Percentiles rank a stretch among this genome's conserved stretches.
These are phyloP conservation scores for Plicaturopsis crispa DNA, from an alignment of 768 basidiomycete species.

Conservation along the genomic window DNA sequence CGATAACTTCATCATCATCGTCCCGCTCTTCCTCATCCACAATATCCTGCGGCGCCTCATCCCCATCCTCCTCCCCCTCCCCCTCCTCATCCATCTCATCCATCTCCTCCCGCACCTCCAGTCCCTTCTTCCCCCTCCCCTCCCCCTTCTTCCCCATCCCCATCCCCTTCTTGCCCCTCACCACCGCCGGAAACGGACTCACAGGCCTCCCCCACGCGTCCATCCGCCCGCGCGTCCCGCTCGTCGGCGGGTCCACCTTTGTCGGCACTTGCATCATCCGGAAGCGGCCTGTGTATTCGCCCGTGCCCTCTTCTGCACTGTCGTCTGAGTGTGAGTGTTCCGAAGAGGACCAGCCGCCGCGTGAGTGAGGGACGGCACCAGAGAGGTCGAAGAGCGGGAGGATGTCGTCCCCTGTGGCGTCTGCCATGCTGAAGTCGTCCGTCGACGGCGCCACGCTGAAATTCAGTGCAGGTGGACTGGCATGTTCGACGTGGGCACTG, in stretches of 20 bases:
- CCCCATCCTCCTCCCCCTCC: conserved; percentile 8
- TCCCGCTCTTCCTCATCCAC: conserved; percentile 10
- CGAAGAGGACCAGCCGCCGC: conserved; percentile 18
- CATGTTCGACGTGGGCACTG: neutral
- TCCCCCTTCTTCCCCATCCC: conserved; percentile 8
- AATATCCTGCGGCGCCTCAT: conserved; percentile 4
- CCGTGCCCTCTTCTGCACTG: conserved; percentile 31
- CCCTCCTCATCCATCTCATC: conserved; percentile 7
- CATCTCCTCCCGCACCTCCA: conserved; percentile 3
- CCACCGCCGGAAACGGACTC: conserved; percentile 10
- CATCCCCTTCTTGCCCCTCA: neutral
- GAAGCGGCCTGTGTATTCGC: conserved; percentile 66
- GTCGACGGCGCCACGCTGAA: neutral
- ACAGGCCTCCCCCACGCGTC: conserved; percentile 60
- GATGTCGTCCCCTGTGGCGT: neutral
- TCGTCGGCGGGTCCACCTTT: conserved; percentile 60
- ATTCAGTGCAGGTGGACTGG: neutral
- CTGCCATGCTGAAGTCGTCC: conserved; percentile 1
- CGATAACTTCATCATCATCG: conserved; percentile 5
- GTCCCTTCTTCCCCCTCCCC: conserved; percentile 5
- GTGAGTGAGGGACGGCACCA: conserved; percentile 4
- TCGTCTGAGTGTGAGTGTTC: conserved; percentile 16
- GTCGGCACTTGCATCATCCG: conserved; percentile 48
- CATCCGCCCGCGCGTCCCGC: conserved; percentile 38
- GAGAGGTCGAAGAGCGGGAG: conserved; percentile 13